These are phyloP conservation scores for Penicillium sp. DNA, from an alignment of 2,329 filamentous ascomycete species.

Conservation along the genomic window DNA sequence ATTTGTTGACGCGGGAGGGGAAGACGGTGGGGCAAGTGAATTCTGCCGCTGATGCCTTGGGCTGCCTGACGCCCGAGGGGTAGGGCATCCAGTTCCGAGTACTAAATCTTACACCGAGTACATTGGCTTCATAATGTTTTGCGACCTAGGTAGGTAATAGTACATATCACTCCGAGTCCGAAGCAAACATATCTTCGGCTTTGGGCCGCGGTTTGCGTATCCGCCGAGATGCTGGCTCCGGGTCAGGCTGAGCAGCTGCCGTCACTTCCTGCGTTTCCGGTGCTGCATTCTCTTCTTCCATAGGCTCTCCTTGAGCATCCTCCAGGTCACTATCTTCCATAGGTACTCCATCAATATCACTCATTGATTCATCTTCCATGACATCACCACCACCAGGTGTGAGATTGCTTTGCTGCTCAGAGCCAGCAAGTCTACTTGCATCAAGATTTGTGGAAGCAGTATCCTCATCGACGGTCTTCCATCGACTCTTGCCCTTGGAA, in stretches of 20 bases:
- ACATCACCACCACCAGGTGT: constrained; percentile 41
- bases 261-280: background rate
- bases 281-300: constrained; percentile 33
- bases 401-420: constrained; percentile 26
- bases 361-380: constrained; percentile 40
- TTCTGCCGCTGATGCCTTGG: constrained; percentile 18
- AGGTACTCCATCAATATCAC: constrained; percentile 41
- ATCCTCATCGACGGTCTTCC: constrained; percentile 45
- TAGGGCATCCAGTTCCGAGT: constrained; percentile 9
- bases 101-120: constrained; percentile 1
- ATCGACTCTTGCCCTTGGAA: constrained; percentile 42
- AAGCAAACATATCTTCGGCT: constrained; percentile 83
- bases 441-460: constrained; percentile 29
- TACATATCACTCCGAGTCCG: constrained; percentile 49
- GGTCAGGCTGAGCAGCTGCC: constrained; percentile 22
- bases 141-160: background rate
- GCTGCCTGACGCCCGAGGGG: constrained; percentile 13
- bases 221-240: constrained; percentile 26
- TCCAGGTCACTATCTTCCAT: constrained; percentile 49
- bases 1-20: constrained; percentile 22
- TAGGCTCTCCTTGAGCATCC: constrained; percentile 39
- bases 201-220: constrained; percentile 58
- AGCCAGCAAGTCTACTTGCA: constrained; percentile 19
- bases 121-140: too few relatives aligned
- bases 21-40: constrained; percentile 21